Base-by-base conservation (phyloP, 129 eudicot genomes). In the Gnaphalium uliginosum region DNA sequence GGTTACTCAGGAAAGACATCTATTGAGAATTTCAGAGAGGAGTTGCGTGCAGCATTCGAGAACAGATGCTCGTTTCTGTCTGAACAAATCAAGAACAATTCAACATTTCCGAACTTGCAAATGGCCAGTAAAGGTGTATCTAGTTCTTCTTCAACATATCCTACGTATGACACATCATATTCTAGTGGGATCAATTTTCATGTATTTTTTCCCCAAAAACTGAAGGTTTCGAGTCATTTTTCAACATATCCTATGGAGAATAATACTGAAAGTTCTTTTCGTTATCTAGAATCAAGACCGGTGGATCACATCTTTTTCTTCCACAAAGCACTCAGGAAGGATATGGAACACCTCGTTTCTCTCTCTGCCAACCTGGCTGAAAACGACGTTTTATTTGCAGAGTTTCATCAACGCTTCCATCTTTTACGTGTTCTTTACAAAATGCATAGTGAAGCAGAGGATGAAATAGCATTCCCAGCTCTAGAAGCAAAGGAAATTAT, bases 391-490 rank as follows among this genome's bases (percentile, higher is more conserved):
- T 71, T 76, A 25, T 76, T 94, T 32, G 23, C 83, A 32, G 88
- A 91, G 43, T 90, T 91, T 66, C 69, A 72, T 63, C 83, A 66
- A 50, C 85, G 84, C n/a, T 94, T 89, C 77, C 85, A 81, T 73
- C 86, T 82, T 72, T 17, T 94, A 54, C 85, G 74, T 10, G 68
- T 77, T 64, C 63, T 94, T 35, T 84, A 87, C 79, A 85, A 89
- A 64, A 82, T 81, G 60, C 97, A 94, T 64, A 87, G 96, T 60
- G 86, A 87, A 33, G 81, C 96, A 14, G 96, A 91, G 85, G 96
- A 90, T 75, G 88, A 84, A 50, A 78, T 91, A 24, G 93, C 92
- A 23, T 94, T 94, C 76, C 99, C 99, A n/a, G 93, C 90, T 71
- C 76, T 94, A 63, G 97, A 94, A 82, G 88, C 97, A 23, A 90